Evolutionary conservation across 371 early-diverging fungal genomes (phyloP).

Genomic region (Pancytospora epiphaga): DNA sequence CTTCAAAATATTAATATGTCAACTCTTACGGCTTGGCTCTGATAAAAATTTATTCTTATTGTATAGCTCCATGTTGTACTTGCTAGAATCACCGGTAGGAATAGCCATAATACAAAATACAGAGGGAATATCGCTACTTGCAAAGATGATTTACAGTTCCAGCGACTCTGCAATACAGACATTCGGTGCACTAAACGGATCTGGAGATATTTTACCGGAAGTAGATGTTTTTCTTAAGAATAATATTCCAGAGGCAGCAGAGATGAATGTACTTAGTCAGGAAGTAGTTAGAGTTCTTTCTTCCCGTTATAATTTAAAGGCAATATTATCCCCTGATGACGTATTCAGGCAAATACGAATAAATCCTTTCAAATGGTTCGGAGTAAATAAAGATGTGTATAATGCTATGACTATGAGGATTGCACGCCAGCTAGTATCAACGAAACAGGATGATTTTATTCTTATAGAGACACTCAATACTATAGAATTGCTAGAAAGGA

Average conservation of each 20-base stretch:
- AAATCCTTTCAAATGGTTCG: conserved; percentile 17
- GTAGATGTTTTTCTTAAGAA: background rate
- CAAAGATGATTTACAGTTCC: conserved; percentile 2
- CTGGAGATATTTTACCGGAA: background rate
- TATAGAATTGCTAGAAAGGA: conserved; percentile 3
- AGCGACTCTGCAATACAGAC: background rate
- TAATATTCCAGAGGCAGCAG: background rate
- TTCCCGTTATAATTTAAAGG: background rate
- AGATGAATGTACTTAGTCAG: conserved; percentile 1
- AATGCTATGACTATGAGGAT: background rate
- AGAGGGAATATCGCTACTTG: background rate
- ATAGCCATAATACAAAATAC: background rate
- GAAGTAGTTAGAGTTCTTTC: background rate
- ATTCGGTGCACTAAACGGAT: background rate
- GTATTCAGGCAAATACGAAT: background rate
- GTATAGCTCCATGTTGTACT: background rate
- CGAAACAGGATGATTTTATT: background rate
- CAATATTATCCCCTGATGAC: background rate
- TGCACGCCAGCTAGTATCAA: background rate
- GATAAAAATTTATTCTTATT: too few relatives aligned
- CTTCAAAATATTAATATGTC: too few relatives aligned
- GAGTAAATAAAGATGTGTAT: conserved; percentile 7
- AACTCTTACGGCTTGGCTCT: too few relatives aligned
- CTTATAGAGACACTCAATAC: conserved; percentile 16
- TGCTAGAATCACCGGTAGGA: background rate